Evolutionary conservation across 139 green algal species (phyloP), one percentile per base, ranked within the genome.

Genomic region (Micractinium conductrix): DNA sequence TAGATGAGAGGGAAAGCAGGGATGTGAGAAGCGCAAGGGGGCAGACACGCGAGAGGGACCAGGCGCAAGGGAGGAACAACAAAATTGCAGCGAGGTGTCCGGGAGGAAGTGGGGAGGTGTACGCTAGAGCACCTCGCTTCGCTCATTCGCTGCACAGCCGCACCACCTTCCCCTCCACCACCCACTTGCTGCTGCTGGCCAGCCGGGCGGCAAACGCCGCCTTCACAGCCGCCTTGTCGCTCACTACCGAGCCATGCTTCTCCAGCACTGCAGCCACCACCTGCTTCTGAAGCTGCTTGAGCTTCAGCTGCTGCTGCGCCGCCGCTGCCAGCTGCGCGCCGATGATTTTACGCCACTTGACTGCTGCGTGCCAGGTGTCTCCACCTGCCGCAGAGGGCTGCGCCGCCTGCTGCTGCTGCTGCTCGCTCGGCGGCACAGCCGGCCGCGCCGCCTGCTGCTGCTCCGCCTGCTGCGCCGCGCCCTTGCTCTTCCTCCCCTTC

Each of bases 311-410:
- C 53, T 68, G 38, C 60, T 78, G 33, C n/a, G 26, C 48, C 5
- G 60, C 78, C 19, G 40, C 84, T 53, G 78, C 42, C 70, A 91
- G 88, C 37, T 71, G 69, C 60, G 50, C 21, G 12, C 9, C 42
- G 7, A 86, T 85, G 30, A 92, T 69, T 79, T 89, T 92, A 68
- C 81, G 85, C 89, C 89, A 92, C 58, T 92, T 92, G 30, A 92
- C 75, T 42, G 38, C 28, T 2, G 2, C 67, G 30, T 68, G 17
- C 62, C 79, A 82, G 6, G 26, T 40, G 40, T 19, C 22, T 4
- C n/a, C 65, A 42, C 55, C 40, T 5, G 43, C 26, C 5, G 69
- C 53, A 72, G 50, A 37, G 2, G 71, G 50, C 53, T 58, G 53
- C 58, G 26, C 60, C 53, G 30, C 22, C n/a, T 19, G 28, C 45